Evolutionary conservation across 306 rosid species (phyloP), one percentile per base, ranked within the genome.

Genomic region (Prunus salicina): DNA sequence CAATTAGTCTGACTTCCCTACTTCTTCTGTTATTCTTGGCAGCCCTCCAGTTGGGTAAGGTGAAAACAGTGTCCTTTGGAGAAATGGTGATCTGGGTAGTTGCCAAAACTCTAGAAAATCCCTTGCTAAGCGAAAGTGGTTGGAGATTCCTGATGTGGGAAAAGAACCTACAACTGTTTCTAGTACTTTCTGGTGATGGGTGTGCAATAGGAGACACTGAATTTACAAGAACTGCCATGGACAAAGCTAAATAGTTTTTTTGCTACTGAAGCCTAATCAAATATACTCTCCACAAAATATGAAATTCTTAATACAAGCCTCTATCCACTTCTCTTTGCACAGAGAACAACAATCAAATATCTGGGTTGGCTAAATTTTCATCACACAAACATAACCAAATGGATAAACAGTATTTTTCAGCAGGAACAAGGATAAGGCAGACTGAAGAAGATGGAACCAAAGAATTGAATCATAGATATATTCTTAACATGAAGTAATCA

Each of bases 91-190:
- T 75, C 81, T 80, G 93, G 88, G 93, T 75, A 62, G 83, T 82
- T 24, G 91, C 91, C 71, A 84, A 88, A 78, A 85, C 91, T 74
- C 91, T 90, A 57, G 96, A 85, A 85, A 87, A 88, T n/a, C 87
- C 88, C 74, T 82, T 87, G 81, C 69, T 83, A 38, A 79, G 84
- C 13, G 90, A 79, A 20, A 88, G 84, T 30, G 89, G 58, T 2
- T 77, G 91, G 15, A 86, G 32, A 69, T 79, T 84, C 51, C 88
- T 81, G 79, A 87, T 61, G 71, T 73, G 86, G 43, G 87, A 85
- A 66, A 74, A 66, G 73, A 87, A 88, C 24, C 93, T 64, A 71
- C 30, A 76, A 66, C 81, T 68, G 77, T 84, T 88, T 83, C 79
- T 74, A 34, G 72, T 81, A 27, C 87, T 72, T 51, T 82, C 91